Evolutionary conservation across 441 rosid species (phyloP).

Genomic region (Pelargonium australe): DNA sequence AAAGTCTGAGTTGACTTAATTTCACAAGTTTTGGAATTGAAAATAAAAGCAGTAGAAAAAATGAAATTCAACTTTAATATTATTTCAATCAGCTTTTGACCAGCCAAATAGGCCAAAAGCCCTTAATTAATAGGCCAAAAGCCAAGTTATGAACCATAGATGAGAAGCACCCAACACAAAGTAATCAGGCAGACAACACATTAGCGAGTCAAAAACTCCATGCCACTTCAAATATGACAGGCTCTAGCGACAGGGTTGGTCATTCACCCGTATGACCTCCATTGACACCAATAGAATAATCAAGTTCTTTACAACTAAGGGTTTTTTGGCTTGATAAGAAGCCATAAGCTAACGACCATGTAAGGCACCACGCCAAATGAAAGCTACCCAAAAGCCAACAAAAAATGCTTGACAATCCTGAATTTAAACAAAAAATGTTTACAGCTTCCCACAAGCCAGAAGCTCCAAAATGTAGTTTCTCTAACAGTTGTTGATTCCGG

Average conservation of each 20-base stretch:
- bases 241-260: not conserved
- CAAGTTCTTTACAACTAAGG: not conserved
- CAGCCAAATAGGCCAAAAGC: not conserved
- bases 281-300: not conserved
- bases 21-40: not conserved
- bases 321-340: too few relatives aligned
- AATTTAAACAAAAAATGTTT: too few relatives aligned
- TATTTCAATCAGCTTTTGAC: not conserved
- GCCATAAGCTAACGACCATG: not conserved
- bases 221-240: not conserved
- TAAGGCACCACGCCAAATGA: not conserved
- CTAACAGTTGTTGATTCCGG: too few relatives aligned
- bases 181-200: not conserved
- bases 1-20: slow-evolving; percentile 1
- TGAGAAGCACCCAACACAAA: not conserved
- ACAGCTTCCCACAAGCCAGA: too few relatives aligned
- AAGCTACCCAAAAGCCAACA: too few relatives aligned
- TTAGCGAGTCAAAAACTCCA: not conserved
- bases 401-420: too few relatives aligned
- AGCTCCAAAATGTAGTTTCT: too few relatives aligned
- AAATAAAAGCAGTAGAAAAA: not conserved
- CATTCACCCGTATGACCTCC: not conserved
- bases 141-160: not conserved
- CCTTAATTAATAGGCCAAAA: not conserved
- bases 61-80: not conserved